Conservation (phyloP, 2,329 filamentous ascomycete species). For the Bertia moriformis region DNA sequence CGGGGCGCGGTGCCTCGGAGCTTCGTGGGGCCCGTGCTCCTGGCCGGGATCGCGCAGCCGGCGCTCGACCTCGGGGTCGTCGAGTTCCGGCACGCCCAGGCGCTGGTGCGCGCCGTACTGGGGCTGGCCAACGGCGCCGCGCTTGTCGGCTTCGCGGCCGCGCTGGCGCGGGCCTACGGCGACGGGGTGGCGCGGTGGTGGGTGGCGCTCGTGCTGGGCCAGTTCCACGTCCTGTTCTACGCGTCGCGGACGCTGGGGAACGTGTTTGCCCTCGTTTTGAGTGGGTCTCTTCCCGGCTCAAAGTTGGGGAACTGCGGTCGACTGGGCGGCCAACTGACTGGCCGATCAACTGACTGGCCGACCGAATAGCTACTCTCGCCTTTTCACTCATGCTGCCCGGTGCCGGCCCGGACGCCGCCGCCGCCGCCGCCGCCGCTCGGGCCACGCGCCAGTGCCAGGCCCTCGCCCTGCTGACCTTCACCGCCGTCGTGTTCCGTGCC, state of each 20-base stretch:
- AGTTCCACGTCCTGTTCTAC: slow-evolving; percentile 91
- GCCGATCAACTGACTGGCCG: neutral
- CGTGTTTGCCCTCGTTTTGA: slow-evolving; percentile 84
- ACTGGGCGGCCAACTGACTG: neutral
- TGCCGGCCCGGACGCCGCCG: slow-evolving; percentile 11
- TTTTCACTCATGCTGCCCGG: slow-evolving; percentile 29
- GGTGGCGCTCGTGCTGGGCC: slow-evolving; percentile 59
- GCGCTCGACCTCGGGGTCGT: slow-evolving; percentile 35
- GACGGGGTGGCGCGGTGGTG: slow-evolving; percentile 62
- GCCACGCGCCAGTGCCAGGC: slow-evolving; percentile 41
- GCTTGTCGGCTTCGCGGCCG: slow-evolving; percentile 49
- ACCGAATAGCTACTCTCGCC: slow-evolving; percentile 46
- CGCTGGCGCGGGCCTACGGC: slow-evolving; percentile 56
- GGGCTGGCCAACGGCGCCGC: slow-evolving; percentile 62
- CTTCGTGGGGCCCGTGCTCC: slow-evolving; percentile 66
- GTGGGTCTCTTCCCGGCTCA: slow-evolving; percentile 31
- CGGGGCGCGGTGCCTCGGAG: slow-evolving; percentile 83
- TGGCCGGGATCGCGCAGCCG: slow-evolving; percentile 61
- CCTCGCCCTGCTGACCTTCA: slow-evolving; percentile 62
- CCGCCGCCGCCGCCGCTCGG: too few species aligned
- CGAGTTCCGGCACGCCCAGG: slow-evolving; percentile 37
- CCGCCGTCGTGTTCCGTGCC: slow-evolving; percentile 74
- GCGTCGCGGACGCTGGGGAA: slow-evolving; percentile 83
- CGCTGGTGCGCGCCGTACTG: slow-evolving; percentile 60
- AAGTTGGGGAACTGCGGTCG: neutral